Evolutionary conservation across 306 rosid species (phyloP).

Genomic region (Cucurbita maxima): DNA sequence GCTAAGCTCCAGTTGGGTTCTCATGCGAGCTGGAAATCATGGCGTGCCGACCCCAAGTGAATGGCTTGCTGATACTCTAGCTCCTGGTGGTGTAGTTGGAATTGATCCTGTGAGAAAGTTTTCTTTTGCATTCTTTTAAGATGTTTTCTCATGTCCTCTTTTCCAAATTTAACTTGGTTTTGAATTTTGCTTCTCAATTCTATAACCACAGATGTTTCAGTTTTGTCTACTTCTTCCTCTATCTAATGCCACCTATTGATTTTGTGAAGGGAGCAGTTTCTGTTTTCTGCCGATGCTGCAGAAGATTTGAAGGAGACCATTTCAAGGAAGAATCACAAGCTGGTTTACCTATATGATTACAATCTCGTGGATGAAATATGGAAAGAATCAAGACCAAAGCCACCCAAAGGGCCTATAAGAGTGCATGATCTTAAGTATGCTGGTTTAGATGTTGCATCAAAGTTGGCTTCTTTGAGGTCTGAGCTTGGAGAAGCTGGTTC

Average conservation of each 20-base stretch:
- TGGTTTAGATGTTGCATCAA: slow-evolving; percentile 72
- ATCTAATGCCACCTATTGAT: slow-evolving; percentile 38
- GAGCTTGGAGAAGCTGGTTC: slow-evolving; percentile 58
- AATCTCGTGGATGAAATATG: slow-evolving; percentile 88
- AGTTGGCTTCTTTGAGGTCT: slow-evolving; percentile 57
- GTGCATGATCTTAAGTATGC: slow-evolving; percentile 71
- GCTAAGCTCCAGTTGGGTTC: slow-evolving; percentile 74
- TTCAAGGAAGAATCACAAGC: slow-evolving; percentile 58
- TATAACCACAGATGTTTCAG: background rate
- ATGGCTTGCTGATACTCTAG: slow-evolving; percentile 78
- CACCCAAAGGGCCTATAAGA: slow-evolving; percentile 50
- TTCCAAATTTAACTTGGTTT: background rate
- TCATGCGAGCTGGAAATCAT: slow-evolving; percentile 78
- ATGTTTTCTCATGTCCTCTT: background rate
- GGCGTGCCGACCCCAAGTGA: slow-evolving; percentile 77
- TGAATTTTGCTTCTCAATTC: background rate
- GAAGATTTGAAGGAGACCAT: slow-evolving; percentile 66
- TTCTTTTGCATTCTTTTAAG: background rate
- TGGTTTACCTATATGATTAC: slow-evolving; percentile 51
- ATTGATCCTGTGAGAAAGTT: slow-evolving; percentile 83
- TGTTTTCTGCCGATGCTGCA: slow-evolving; percentile 85
- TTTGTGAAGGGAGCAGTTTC: slow-evolving; percentile 97
- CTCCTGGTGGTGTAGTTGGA: slow-evolving; percentile 84
- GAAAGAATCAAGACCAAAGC: slow-evolving; percentile 62
- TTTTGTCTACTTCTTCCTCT: slow-evolving; percentile 10